Base-by-base conservation (phyloP, 2,329 filamentous ascomycete species). In the Microascus cirrosus region DNA sequence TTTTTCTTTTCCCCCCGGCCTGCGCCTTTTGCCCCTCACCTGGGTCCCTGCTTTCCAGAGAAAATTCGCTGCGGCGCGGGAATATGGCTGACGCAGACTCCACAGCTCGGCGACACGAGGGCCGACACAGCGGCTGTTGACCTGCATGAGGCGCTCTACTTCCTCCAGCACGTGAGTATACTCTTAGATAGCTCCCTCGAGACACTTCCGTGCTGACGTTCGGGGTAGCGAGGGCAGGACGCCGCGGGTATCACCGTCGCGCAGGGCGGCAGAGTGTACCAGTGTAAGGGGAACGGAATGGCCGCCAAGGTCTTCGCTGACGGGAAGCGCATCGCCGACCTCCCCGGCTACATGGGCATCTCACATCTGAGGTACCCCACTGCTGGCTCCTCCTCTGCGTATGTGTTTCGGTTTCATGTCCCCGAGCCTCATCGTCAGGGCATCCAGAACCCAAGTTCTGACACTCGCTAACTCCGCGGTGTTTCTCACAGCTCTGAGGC, bases 221-320 rank as follows among this genome's bases (percentile, higher is more conserved):
- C 12, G 48, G 57, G 66, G 72, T 45, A 91, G 69, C 82, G 89
- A 66, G 89, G 90, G 57, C 90, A 95, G 71, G 91, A 96, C 85
- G 91, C 91, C 55, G 89, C 85, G 58, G 91, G 91, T 62, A 93
- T 96, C 64, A 84, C 90, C 77, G 65, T 90, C 78, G 78, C 86
- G 80, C 64, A 80, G 76, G 89, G 89, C 39, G 91, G 92, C 61
- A 81, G 90, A 51, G 86, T 96, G 63, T 93, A 87, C 69, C 90
- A 95, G 69, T 87, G 88, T 77, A 96, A 96, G 74, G 90, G 90
- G 63, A 90, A 91, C 68, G 92, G 91, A 58, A 87, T 96, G 80
- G 91, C 88, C 48, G 82, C 86, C 59, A 89, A 85, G 69, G 90
- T 95, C 64, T 95, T 96, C 72, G 79, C 86, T 57, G 88, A 95